Conservation (phyloP, 1,139 yeast species). For the Arxiozyma heterogenica region DNA sequence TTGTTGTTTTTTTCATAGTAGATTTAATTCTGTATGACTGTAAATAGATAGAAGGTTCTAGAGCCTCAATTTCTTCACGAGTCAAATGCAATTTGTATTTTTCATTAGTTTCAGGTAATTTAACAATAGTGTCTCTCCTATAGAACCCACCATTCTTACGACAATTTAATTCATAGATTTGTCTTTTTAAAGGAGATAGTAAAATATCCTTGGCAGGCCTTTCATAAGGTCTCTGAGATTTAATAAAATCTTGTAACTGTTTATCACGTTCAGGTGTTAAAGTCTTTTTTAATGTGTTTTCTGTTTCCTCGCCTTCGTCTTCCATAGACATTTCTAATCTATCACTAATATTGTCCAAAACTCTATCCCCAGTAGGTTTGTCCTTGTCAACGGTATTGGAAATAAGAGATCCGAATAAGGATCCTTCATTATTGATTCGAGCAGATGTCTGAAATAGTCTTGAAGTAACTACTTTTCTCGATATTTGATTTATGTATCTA, state of each 20-base stretch:
- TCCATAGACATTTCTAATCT: conserved; percentile 1
- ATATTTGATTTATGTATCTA: neutral
- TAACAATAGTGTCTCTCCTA: conserved; percentile 51
- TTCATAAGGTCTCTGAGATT: conserved; percentile 31
- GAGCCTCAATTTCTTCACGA: conserved; percentile 57
- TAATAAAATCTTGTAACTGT: conserved; percentile 36
- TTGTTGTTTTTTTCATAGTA: conserved; percentile 80
- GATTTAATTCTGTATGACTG: conserved; percentile 74
- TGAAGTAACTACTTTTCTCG: neutral
- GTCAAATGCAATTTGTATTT: conserved; percentile 50
- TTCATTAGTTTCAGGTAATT: conserved; percentile 39
- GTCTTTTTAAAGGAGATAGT: conserved; percentile 65
- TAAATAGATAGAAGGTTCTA: conserved; percentile 78
- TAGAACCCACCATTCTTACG: conserved; percentile 55
- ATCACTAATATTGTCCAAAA: neutral
- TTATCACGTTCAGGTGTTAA: conserved; percentile 33
- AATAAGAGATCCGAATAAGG: conserved; percentile 1
- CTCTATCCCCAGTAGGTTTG: neutral
- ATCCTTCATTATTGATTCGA: neutral
- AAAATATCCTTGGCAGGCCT: conserved; percentile 36
- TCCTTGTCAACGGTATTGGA: neutral
- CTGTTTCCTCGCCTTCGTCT: neutral
- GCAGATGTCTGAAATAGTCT: neutral
- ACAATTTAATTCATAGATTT: conserved; percentile 55
- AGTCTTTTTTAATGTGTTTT: neutral